Conservation (phyloP, 192 early-diverging fungal species). For the Rhizophagus sp. region DNA sequence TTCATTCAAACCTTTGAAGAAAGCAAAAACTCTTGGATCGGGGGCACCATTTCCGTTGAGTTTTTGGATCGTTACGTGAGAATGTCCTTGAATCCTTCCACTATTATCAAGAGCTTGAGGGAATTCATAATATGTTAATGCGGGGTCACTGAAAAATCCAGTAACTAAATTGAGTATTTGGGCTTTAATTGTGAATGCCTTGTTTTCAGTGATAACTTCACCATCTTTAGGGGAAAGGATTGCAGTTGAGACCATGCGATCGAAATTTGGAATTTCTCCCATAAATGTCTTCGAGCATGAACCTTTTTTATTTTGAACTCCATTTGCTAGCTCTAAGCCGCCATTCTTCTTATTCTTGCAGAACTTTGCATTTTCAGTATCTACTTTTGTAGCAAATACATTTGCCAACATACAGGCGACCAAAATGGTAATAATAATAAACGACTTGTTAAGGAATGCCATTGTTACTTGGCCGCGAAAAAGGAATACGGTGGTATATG, state of each 20-base stretch:
- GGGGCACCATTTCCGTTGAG: not conserved
- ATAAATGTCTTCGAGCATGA: not conserved
- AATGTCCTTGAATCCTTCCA: not conserved
- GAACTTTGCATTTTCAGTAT: too few relatives aligned
- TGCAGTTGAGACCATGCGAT: not conserved
- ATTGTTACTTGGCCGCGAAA: too few relatives aligned
- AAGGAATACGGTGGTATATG: too few relatives aligned
- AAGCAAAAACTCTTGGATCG: not conserved
- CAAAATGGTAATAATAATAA: too few relatives aligned
- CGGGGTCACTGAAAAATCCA: not conserved
- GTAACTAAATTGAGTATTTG: not conserved
- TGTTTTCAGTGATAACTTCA: not conserved
- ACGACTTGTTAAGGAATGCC: too few relatives aligned
- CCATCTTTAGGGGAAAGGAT: not conserved
- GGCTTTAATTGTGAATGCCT: not conserved
- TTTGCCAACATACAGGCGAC: too few relatives aligned
- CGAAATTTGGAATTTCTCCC: not conserved
- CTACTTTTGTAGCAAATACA: too few relatives aligned
- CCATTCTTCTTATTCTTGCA: too few relatives aligned
- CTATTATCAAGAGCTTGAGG: not conserved
- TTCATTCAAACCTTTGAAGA: constrained; percentile 20
- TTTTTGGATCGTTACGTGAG: constrained; percentile 6
- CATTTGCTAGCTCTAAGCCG: not conserved
- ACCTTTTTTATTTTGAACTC: not conserved
- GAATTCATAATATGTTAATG: not conserved